Conservation (phyloP, 2,329 filamentous ascomycete species). For the Neonectria faginata region DNA sequence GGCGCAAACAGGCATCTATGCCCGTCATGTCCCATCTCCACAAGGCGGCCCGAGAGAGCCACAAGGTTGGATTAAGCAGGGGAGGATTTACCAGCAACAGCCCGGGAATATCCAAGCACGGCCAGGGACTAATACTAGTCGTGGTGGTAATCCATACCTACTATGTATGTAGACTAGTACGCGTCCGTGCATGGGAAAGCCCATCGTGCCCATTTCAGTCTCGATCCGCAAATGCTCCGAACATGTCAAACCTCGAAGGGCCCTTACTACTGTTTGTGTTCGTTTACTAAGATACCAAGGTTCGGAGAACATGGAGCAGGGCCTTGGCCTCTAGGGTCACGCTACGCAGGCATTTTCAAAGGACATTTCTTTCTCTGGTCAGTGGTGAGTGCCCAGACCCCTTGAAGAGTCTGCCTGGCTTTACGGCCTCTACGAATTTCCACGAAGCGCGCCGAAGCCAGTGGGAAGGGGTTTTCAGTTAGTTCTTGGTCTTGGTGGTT, state of each 20-base stretch:
- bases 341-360: slow-evolving; percentile 13
- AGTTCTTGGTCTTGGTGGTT: not conserved
- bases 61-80: not conserved
- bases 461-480: no score
- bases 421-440: not conserved
- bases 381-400: slow-evolving; percentile 24
- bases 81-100: slow-evolving; percentile 8
- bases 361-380: slow-evolving; percentile 6
- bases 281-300: not conserved
- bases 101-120: slow-evolving; percentile 17
- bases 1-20: slow-evolving; percentile 17
- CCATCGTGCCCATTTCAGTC: slow-evolving; percentile 15
- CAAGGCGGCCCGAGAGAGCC: slow-evolving; percentile 31
- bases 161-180: not conserved
- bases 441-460: not conserved
- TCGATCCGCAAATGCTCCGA: slow-evolving; percentile 30
- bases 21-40: slow-evolving; percentile 29
- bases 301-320: slow-evolving; percentile 6
- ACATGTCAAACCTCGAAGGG: slow-evolving; percentile 8
- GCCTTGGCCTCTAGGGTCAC: slow-evolving; percentile 19
- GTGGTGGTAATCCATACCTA: slow-evolving; percentile 1
- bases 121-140: slow-evolving; percentile 8
- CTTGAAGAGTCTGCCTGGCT: slow-evolving; percentile 7
- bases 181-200: not conserved
- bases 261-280: no score